Base-by-base conservation (phyloP, 73 alveolate species). In the Breviolum minutum region DNA sequence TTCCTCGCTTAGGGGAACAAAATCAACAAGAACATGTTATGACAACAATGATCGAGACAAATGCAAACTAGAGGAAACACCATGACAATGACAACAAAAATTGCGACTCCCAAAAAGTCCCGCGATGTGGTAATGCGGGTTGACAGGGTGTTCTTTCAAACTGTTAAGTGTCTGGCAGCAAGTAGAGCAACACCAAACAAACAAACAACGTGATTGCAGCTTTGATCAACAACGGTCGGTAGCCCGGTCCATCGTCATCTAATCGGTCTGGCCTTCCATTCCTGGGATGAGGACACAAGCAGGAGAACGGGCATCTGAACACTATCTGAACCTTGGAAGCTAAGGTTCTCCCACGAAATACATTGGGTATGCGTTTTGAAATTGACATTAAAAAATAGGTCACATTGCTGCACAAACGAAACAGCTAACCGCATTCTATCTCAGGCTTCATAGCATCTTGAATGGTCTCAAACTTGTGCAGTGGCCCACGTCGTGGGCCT, bases 391-490 rank as follows among this genome's bases (percentile, higher is more conserved):
- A 40, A 40, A 40, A 40, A 40, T 40, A 0, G 54, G 54, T 40
- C 54, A 40, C 54, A 40, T 40, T 40, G 54, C 30, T 73, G 6
- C n/a, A 17, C 30, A 73, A 73, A 26, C 0, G 48, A 66, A 77
- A 77, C 22, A 2, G 0, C 54, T 26, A 80, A 2, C 62, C 32
- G 8, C 8, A 17, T 8, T 16, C 29, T 20, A 8, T 40, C 81
- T 30, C 26, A 80, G 88, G 32, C 3, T 68, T 88, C 95, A 88
- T 88, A 14, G 29, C 87, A 73, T 90, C 97, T 87, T 90, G 97
- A 19, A 90, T 27, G 66, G 97, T 90, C 80, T 90, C 22, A 74
- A 83, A 83, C 92, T 83, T 83, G 61, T 83, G 92, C 92, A 22
- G n/a, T 26, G 92, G 92, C 76, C 92, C 92, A 7, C 54, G 60